A percentile compares a stretch with the other conserved stretches of the same genome.
Evolutionary conservation across 805 yeast species (phyloP).

Genomic region (Yueomyces sinensis): DNA sequence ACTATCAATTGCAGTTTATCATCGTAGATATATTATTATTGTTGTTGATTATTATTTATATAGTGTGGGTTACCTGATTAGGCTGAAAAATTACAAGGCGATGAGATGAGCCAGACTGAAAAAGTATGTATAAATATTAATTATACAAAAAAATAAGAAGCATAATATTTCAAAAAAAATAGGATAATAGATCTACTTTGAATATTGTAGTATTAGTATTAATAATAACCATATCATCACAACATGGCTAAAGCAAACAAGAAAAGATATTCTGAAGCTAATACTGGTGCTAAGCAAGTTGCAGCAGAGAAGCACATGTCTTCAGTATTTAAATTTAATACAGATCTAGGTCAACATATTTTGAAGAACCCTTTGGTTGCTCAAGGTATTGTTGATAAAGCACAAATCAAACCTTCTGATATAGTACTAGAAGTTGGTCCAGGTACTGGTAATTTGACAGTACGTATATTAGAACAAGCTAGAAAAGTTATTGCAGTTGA

Average conservation of each 20-base stretch:
- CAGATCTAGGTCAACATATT: slow-evolving; percentile 94
- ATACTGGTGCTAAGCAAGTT: slow-evolving; percentile 42
- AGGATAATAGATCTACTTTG: too few species aligned
- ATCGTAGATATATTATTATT: too few species aligned
- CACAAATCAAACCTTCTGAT: slow-evolving; percentile 84
- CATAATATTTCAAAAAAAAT: too few species aligned
- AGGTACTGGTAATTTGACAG: slow-evolving; percentile 97
- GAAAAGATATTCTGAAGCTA: slow-evolving; percentile 41
- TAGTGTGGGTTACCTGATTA: too few species aligned
- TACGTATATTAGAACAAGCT: slow-evolving; percentile 83
- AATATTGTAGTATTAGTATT: too few species aligned
- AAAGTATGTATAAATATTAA: background rate
- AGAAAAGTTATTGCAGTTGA: slow-evolving; percentile 91
- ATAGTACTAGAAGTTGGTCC: slow-evolving; percentile 95
- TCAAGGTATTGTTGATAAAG: slow-evolving; percentile 96
- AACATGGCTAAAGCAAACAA: slow-evolving; percentile 51
- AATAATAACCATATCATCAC: too few species aligned
- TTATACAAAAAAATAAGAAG: background rate
- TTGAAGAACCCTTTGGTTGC: slow-evolving; percentile 93
- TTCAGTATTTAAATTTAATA: slow-evolving; percentile 90
- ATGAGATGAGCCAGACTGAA: too few species aligned
- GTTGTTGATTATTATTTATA: too few species aligned
- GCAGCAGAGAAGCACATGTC: slow-evolving; percentile 53
- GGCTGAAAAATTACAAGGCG: too few species aligned
- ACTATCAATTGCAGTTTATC: too few species aligned